phyloP scores from a whole-genome alignment of 768 basidiomycete genomes.

The Cystobasidiopsis lactophilus region DNA sequence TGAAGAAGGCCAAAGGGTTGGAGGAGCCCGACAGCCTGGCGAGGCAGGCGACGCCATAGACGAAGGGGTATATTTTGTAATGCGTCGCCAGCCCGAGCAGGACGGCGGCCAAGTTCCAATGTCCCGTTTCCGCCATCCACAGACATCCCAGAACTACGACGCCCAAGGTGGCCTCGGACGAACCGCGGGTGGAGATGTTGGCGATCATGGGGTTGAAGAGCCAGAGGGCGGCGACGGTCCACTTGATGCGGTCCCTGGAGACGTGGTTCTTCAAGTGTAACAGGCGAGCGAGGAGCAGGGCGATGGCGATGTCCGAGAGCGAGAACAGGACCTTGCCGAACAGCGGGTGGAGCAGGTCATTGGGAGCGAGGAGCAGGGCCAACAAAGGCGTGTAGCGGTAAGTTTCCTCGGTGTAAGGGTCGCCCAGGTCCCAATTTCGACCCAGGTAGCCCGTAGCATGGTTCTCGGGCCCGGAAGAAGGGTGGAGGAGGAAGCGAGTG shows the following conservation, averaged over 20 bases:
- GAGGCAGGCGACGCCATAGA: constrained; percentile 65
- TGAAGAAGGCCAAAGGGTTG: neutral
- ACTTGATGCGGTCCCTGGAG: neutral
- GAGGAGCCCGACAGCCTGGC: constrained; percentile 21
- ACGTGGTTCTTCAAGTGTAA: neutral
- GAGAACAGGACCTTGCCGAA: constrained; percentile 86
- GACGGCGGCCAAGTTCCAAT: constrained; percentile 40
- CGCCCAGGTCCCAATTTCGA: constrained; percentile 8
- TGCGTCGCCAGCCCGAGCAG: constrained; percentile 64
- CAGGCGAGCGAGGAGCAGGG: constrained; percentile 39
- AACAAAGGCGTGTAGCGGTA: constrained; percentile 93
- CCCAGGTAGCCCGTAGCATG: constrained; percentile 1
- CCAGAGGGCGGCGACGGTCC: constrained; percentile 35
- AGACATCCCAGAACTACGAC: constrained; percentile 53
- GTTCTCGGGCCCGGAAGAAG: constrained; percentile 19
- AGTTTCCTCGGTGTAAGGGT: constrained; percentile 82
- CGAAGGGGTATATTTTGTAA: constrained; percentile 91
- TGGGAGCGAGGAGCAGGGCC: constrained; percentile 59
- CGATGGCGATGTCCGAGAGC: constrained; percentile 56
- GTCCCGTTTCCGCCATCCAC: constrained; percentile 32
- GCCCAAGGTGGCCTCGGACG: constrained; percentile 71
- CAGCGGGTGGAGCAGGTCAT: constrained; percentile 52
- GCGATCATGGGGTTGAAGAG: constrained; percentile 85
- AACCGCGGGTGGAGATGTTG: constrained; percentile 89
- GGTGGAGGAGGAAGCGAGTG: constrained; percentile 41